phyloP scores from a whole-genome alignment of 345 rosid species.

The Lepidium sativum region DNA sequence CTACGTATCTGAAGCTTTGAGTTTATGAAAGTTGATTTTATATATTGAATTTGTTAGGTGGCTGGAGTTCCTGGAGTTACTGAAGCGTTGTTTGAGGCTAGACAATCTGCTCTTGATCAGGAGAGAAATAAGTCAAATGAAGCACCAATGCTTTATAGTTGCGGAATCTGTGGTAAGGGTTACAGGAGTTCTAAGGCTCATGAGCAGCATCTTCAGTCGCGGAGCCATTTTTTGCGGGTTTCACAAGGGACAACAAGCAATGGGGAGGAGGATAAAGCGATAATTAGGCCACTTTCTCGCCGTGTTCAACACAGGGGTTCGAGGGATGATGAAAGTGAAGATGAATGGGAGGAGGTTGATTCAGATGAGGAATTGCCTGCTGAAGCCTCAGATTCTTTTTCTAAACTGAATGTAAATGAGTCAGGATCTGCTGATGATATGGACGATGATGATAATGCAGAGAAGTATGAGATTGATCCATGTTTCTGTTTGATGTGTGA shows the following conservation, averaged over 20 bases:
- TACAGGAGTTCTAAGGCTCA: conserved; percentile 85
- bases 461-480: conserved; percentile 51
- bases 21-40: not conserved
- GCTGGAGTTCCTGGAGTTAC: conserved; percentile 99
- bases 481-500: conserved; percentile 88
- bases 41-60: conserved; percentile 33
- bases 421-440: conserved; percentile 34
- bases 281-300: conserved; percentile 47
- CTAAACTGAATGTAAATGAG: conserved; percentile 46
- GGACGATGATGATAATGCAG: conserved; percentile 33
- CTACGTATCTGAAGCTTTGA: not conserved
- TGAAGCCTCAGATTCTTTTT: conserved; percentile 45
- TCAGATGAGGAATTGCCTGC: conserved; percentile 57
- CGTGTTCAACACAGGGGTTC: conserved; percentile 26
- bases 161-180: conserved; percentile 65
- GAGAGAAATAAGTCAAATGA: conserved; percentile 52
- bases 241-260: conserved; percentile 39
- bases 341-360: conserved; percentile 81
- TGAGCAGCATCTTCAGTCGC: conserved; percentile 76
- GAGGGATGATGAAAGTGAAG: conserved; percentile 59
- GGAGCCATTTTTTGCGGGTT: conserved; percentile 48
- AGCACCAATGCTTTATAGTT: conserved; percentile 65
- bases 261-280: conserved; percentile 46
- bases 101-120: conserved; percentile 57
- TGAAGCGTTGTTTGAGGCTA: conserved; percentile 66